Conservation (phyloP, 805 yeast genomes). For the Candida quercuum region DNA sequence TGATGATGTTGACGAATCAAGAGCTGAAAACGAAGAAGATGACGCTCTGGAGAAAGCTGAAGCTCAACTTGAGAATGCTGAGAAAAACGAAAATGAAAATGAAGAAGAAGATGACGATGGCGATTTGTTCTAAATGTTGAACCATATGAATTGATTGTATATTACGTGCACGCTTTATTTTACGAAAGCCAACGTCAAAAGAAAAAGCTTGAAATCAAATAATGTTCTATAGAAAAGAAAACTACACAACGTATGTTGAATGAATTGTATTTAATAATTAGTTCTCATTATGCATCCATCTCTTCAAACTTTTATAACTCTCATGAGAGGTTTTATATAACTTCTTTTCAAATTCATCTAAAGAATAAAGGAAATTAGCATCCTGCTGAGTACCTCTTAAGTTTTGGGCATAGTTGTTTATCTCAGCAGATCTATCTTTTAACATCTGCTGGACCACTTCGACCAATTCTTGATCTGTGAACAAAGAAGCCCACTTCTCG, state of each 20-base stretch:
- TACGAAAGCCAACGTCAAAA: too few relatives aligned
- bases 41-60: constrained; percentile 12
- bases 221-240: too few relatives aligned
- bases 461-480: constrained; percentile 58
- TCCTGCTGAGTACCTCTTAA: constrained; percentile 36
- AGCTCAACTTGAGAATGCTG: constrained; percentile 20
- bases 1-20: constrained; percentile 16
- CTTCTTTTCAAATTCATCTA: constrained; percentile 73
- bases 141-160: background rate
- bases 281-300: constrained; percentile 33
- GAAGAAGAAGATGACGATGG: constrained; percentile 9
- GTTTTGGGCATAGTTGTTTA: constrained; percentile 59
- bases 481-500: constrained; percentile 72
- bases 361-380: constrained; percentile 50
- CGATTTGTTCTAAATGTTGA: constrained; percentile 13
- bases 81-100: constrained; percentile 13
- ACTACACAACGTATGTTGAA: too few relatives aligned
- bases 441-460: constrained; percentile 46
- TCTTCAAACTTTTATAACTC: constrained; percentile 37
- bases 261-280: background rate
- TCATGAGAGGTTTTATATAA: constrained; percentile 50
- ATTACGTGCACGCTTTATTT: too few relatives aligned
- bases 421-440: constrained; percentile 59
- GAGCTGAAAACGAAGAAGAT: too few relatives aligned
- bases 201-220: too few relatives aligned